These are phyloP conservation scores for Trypanosoma cruzi DNA, from an alignment of 208 protist species.

Conservation along the genomic window DNA sequence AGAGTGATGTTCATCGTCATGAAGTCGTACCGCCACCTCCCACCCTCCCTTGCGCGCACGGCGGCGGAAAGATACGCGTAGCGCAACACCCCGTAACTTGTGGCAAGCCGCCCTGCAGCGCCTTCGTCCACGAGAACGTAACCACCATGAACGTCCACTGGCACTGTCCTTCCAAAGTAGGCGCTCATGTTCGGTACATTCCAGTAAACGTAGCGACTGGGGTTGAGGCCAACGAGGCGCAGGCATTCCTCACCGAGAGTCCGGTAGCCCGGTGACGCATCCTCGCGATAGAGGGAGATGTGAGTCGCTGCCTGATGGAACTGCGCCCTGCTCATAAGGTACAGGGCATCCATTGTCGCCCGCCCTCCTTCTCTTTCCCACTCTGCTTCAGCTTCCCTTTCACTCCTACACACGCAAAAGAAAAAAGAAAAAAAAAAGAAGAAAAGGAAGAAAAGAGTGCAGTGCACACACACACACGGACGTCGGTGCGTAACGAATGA, in stretches of 20 bases:
- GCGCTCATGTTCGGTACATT: conserved; percentile 75
- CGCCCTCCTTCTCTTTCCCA: too few relatives aligned
- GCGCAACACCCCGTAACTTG: conserved; percentile 72
- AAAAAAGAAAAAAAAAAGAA: conserved; percentile 12
- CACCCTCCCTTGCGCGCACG: conserved; percentile 65
- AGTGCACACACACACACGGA: too few relatives aligned
- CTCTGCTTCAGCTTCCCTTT: too few relatives aligned
- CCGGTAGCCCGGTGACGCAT: conserved; percentile 54
- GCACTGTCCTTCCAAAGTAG: conserved; percentile 66
- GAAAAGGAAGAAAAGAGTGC: too few relatives aligned
- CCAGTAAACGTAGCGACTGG: conserved; percentile 59
- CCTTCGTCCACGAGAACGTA: conserved; percentile 78
- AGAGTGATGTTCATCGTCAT: conserved; percentile 83
- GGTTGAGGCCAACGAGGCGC: conserved; percentile 37
- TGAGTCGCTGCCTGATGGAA: conserved; percentile 85
- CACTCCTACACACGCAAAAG: too few relatives aligned
- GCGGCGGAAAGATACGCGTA: conserved; percentile 68
- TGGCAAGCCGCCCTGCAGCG: conserved; percentile 47
- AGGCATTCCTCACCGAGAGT: conserved; percentile 48
- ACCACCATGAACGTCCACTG: conserved; percentile 75
- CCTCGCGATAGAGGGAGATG: conserved; percentile 77
- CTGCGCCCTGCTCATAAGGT: conserved; percentile 68
- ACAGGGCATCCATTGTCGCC: conserved; percentile 67
- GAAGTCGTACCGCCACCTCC: conserved; percentile 83
- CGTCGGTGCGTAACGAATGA: too few relatives aligned